Percentiles rank a stretch among this genome's conserved stretches.
Evolutionary conservation across 179 eudicot species (phyloP).

Genomic region (Corrigiola litoralis): DNA sequence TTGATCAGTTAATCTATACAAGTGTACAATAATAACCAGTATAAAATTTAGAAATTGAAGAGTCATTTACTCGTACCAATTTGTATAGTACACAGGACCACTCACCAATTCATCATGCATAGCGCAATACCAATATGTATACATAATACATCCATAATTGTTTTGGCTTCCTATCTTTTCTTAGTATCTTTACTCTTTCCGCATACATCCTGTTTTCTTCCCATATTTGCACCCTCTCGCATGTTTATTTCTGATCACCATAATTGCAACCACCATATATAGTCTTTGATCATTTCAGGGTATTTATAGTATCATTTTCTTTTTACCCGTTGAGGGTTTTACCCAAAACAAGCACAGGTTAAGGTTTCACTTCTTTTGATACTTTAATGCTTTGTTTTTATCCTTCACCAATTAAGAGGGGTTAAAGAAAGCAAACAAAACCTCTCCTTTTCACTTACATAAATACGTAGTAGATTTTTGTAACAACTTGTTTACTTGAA

Average conservation of each 20-base stretch:
- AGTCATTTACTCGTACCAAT: too few relatives aligned
- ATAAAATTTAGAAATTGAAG: too few relatives aligned
- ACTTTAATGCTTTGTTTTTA: neutral
- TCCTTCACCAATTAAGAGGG: neutral
- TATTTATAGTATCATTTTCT: neutral
- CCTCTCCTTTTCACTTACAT: conserved; percentile 6
- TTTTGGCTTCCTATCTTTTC: neutral
- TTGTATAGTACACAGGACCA: too few relatives aligned
- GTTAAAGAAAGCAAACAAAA: neutral
- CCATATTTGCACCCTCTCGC: conserved; percentile 12
- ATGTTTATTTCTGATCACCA: conserved; percentile 13
- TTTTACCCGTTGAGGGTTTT: conserved; percentile 2
- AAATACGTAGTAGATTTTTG: neutral
- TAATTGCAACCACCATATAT: neutral
- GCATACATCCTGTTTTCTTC: conserved; percentile 1
- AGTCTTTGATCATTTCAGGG: neutral
- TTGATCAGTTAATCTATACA: too few relatives aligned
- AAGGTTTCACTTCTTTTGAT: neutral
- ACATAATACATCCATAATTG: too few relatives aligned
- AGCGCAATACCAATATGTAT: too few relatives aligned
- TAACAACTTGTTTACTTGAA: neutral
- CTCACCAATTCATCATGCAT: too few relatives aligned
- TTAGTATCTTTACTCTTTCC: neutral
- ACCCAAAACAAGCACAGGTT: conserved; percentile 4
- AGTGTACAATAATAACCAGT: too few relatives aligned